A percentile compares a stretch with the other conserved stretches of the same genome.
Conservation (phyloP, 2,329 filamentous ascomycete species). For the Hymenoscyphus scutula region DNA sequence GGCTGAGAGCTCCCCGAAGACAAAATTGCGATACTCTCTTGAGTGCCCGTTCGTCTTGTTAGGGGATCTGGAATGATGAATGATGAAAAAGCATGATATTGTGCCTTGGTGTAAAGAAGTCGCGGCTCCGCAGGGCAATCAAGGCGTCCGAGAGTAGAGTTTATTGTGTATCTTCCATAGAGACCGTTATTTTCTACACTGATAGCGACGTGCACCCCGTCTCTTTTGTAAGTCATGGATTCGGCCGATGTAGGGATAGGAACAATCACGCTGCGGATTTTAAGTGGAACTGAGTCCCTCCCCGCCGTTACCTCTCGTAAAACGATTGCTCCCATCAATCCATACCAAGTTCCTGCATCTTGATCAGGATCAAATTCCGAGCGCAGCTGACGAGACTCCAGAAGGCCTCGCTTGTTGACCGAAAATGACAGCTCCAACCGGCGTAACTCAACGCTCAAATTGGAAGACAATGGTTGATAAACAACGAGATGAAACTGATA, state of each 20-base stretch:
- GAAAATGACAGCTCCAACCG: constrained; percentile 53
- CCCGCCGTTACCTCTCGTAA: constrained; percentile 41
- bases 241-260: constrained; percentile 40
- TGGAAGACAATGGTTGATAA: constrained; percentile 40
- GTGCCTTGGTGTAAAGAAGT: constrained; percentile 55
- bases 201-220: constrained; percentile 47
- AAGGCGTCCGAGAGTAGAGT: constrained; percentile 53
- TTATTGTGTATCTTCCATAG: constrained; percentile 53
- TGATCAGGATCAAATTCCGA: constrained; percentile 56
- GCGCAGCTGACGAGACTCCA: constrained; percentile 49
- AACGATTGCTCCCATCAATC: constrained; percentile 57
- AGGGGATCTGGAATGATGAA: constrained; percentile 55
- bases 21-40: constrained; percentile 55
- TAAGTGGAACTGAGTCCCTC: constrained; percentile 1
- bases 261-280: constrained; percentile 51
- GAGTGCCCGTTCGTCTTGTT: constrained; percentile 57
- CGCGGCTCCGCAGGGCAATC: constrained; percentile 55
- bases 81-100: constrained; percentile 60
- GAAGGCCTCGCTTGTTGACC: constrained; percentile 43
- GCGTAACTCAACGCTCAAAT: constrained; percentile 48
- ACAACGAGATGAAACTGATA: constrained; percentile 42
- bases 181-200: constrained; percentile 34
- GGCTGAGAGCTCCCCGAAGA: constrained; percentile 45
- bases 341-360: constrained; percentile 59
- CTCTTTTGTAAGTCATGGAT: constrained; percentile 23